Conservation (phyloP, 306 rosid species). For the Luffa aegyptiaca region DNA sequence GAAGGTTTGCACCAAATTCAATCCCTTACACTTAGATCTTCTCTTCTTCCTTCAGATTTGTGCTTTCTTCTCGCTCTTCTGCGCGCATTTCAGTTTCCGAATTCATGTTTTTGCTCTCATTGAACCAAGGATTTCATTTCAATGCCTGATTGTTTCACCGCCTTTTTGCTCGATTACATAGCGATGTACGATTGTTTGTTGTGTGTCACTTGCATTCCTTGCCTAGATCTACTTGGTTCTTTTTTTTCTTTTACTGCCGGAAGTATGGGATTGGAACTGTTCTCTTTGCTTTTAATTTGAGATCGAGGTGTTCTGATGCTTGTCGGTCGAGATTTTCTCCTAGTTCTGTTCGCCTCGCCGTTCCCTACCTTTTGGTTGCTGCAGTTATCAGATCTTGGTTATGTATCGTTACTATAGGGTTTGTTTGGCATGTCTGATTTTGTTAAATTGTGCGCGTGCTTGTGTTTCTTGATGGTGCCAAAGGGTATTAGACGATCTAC, state of each 20-base stretch:
- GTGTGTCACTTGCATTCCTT: not conserved
- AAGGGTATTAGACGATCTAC: not conserved
- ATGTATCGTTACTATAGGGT: not conserved
- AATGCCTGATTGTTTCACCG: not conserved
- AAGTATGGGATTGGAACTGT: conserved; percentile 1
- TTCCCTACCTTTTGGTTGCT: not conserved
- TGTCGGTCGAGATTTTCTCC: not conserved
- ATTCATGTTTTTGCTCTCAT: not conserved
- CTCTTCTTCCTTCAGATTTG: not conserved
- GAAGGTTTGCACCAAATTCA: not conserved
- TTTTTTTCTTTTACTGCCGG: no score
- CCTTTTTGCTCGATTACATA: not conserved
- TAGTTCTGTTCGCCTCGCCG: not conserved
- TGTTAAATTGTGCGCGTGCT: not conserved
- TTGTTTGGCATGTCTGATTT: not conserved
- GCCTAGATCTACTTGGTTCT: conserved; percentile 19
- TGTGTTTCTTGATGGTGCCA: not conserved
- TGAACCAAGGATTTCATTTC: not conserved
- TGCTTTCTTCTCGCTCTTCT: not conserved
- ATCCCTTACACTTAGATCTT: not conserved
- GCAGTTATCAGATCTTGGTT: not conserved
- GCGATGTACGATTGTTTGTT: not conserved
- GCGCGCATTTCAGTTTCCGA: not conserved
- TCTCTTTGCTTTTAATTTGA: conserved; percentile 13
- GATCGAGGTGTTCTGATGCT: not conserved